Conservation (phyloP, 805 yeast genomes). For the Spathaspora hagerdaliae region DNA sequence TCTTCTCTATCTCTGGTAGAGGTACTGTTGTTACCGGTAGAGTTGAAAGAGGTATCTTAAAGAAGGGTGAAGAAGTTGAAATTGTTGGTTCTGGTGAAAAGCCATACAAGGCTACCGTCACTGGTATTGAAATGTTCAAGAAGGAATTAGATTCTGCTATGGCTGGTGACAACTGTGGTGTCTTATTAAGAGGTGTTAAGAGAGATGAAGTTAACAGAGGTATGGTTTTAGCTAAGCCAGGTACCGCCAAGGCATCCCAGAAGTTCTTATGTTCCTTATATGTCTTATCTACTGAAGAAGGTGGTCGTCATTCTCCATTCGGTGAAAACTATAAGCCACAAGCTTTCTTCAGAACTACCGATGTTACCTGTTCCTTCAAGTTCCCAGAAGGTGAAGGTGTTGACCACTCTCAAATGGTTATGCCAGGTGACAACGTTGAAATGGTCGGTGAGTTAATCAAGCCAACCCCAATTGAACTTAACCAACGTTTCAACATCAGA, state of each 20-base stretch:
- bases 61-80: conserved; percentile 98
- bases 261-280: conserved; percentile 92
- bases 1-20: conserved; percentile 98
- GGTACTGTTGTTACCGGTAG: conserved; percentile 99
- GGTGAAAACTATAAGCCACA: conserved; percentile 98
- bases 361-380: conserved; percentile 83
- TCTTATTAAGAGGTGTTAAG: conserved; percentile 95
- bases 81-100: conserved; percentile 87
- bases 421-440: conserved; percentile 98
- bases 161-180: conserved; percentile 99
- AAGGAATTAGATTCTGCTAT: conserved; percentile 95
- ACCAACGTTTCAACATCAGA: conserved; percentile 98
- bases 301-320: conserved; percentile 98
- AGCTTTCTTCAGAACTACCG: conserved; percentile 93
- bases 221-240: conserved; percentile 94
- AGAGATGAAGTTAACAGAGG: conserved; percentile 97
- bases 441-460: conserved; percentile 86
- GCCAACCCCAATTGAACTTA: conserved; percentile 92
- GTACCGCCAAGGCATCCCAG: conserved; percentile 86
- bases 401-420: conserved; percentile 85
- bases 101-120: conserved; percentile 89
- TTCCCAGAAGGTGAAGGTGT: conserved; percentile 74
- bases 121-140: conserved; percentile 99
- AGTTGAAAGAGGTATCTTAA: conserved; percentile 95
- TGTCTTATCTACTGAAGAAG: conserved; percentile 93